Base-by-base conservation (phyloP, 768 basidiomycete genomes). In the Exsudoporus frostii region DNA sequence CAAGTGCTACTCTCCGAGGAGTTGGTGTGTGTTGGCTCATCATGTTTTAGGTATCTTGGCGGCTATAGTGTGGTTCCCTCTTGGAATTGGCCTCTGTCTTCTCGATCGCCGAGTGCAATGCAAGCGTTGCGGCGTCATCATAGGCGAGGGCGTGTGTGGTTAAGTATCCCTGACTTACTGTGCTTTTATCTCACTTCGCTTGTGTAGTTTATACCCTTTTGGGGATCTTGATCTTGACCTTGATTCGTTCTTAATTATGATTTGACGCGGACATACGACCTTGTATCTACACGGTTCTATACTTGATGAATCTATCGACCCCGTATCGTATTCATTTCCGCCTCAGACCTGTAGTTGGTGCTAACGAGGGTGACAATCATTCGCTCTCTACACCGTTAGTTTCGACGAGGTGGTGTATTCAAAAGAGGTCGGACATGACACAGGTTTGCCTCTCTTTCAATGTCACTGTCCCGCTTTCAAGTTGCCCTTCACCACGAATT, bases 21-120 rank as follows among this genome's bases (percentile, higher is more conserved):
- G 27, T n/a, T 6, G 9, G 3, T 9, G 17, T 38, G 11, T 37
- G 5, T 30, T 17, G 20, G 48, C 45, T 47, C 39, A 53, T 45
- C 25, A 20, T 8, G 24, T 36, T 45, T 32, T 55, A 90, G 90
- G 90, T 50, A 69, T 92, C 30, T 71, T 93, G n/a, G 87, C 87
- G 8, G 90, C 91, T 5, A 72, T 93, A 24, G 73, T 92, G 54
- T 92, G 89, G 90, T 93, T 93, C 73, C 91, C 91, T 4, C 69
- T 92, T 0, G 91, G 91, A 5, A 77, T 93, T 36, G 88, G 83
- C 2, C 72, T 87, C 6, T 93, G 91, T 62, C 69, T 92, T 9
- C 74, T 93, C 24, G 91, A 93, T 66, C 78, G 86, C 40, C 73
- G 76, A 45, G 85, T 88, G 27, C 78, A 75, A 56, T 93, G 90